These are phyloP conservation scores for Fusarium setosum DNA, from an alignment of 2,329 filamentous ascomycete genomes.

Conservation along the genomic window DNA sequence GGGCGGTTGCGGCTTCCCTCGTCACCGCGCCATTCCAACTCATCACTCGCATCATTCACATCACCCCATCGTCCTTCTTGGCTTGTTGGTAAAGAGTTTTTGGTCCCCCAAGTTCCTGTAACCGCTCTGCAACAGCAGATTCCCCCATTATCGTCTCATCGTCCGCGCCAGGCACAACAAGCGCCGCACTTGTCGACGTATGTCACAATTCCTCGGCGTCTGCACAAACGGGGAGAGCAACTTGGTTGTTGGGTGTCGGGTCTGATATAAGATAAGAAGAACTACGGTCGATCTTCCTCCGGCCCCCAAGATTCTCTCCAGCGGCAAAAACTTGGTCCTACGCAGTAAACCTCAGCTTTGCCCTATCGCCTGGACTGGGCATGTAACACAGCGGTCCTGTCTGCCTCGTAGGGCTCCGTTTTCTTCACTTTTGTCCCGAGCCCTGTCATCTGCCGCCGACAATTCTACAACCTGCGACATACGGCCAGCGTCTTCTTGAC, in stretches of 20 bases:
- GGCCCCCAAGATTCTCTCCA: constrained; percentile 11
- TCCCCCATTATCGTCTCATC: constrained; percentile 1
- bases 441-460: not conserved
- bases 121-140: constrained; percentile 21
- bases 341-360: constrained; percentile 9
- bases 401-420: constrained; percentile 1
- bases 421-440: not conserved
- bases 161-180: constrained; percentile 19
- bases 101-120: constrained; percentile 6
- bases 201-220: constrained; percentile 21
- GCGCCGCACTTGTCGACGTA: constrained; percentile 11
- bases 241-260: not conserved
- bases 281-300: constrained; percentile 12
- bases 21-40: constrained; percentile 32
- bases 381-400: constrained; percentile 28
- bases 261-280: constrained; percentile 26
- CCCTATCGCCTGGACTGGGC: constrained; percentile 20
- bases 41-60: constrained; percentile 29
- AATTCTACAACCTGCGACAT: not conserved
- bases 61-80: constrained; percentile 2
- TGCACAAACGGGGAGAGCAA: not conserved
- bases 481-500: not conserved
- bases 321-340: constrained; percentile 9
- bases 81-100: not conserved
- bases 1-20: not conserved